Evolutionary conservation across 345 rosid genomes (phyloP), one percentile per base, ranked within the genome.

Genomic region (Eucalyptus erythrocorys): DNA sequence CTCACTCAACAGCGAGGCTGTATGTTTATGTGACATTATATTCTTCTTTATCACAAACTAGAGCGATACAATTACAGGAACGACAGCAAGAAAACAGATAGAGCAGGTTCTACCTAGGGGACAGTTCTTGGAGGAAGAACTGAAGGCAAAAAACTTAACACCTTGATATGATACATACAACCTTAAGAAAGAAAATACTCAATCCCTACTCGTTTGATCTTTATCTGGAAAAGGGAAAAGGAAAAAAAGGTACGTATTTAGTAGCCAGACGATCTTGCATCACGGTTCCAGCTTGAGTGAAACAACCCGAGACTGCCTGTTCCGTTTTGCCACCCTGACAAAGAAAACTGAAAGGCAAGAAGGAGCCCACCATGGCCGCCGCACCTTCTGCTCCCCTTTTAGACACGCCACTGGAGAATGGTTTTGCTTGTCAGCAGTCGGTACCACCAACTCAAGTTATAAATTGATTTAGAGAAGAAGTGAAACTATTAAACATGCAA

Each of bases 311-410:
- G 98, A 97, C 90, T 95, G 99, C 91, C 99, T 93, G 94, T 97
- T 98, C 89, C 98, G 99, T 90, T 95, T 98, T 22, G 98, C 98
- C 59, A 92, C 97, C 93, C 97, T 97, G 88, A 95, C 94, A 91
- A 95, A 95, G 88, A 97, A 92, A 88, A 92, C 92, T 5, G 99
- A 96, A 45, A 98, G 95, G 93, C 99, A 98, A 27, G 99, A 94
- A 9, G 99, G 99, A 49, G 98, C 99, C 99, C 99, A 98, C 99
- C 99, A 98, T 86, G 99, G 99, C 87, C 98, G 91, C 88, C 96
- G 95, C 86, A 98, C 98, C 86, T 94, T 95, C 90, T 98, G 99
- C 89, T 98, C 99, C 71, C 99, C 99, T 91, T 98, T 98, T 91
- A 97, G 93, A 92, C 99, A 98, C 45, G 99, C 99, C 94, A 98